Base-by-base conservation (phyloP, 2,329 filamentous ascomycete species). In the Xylaria sp. region DNA sequence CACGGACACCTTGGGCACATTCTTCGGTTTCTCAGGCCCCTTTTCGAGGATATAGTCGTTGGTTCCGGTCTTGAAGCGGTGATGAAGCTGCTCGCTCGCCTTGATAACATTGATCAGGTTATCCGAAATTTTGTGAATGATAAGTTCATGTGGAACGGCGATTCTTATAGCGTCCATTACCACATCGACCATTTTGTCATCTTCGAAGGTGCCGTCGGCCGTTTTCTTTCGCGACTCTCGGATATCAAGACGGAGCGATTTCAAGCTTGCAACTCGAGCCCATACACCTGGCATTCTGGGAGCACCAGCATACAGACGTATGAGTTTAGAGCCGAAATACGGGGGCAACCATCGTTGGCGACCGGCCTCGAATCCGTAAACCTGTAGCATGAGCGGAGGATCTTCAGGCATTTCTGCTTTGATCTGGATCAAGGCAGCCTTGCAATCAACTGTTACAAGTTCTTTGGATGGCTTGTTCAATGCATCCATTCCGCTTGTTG, bases 31-130 rank as follows among this genome's bases (percentile, higher is more conserved):
- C 73, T 96, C 91, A 0, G 94, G 91, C 8, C 83, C 82, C 74
- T 96, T 97, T 13, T 89, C 86, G 2, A 96, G 79, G 42, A 96
- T 88, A 71, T 96, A 96, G 63, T 96, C 91, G 66, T 93, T 90
- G 0, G 88, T 91, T 0, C 90, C 89, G 0, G 91, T 96, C 71
- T 85, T 86, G 78, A 97, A 96, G 9, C 93, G 87, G 74, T 97
- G 91, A 64, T 95, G 90, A n/a, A 99, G 81, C 70, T 99, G 94
- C 70, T 93, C 83, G 13, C 89, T 85, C 1, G 92, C 89, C 74
- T 99, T 99, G 65, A 90, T 77, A 0, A 90, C 86, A 68, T 97
- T 99, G 67, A 90, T 85, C 55, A 95, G 79, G 69, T 97, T 99
- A 76, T 99, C 94, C n/a, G 93, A 89, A 62, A 99, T 88, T 62